Evolutionary conservation across 192 early-diverging fungal species (phyloP), one percentile per base, ranked within the genome.

Genomic region (Backusella morwellensis): DNA sequence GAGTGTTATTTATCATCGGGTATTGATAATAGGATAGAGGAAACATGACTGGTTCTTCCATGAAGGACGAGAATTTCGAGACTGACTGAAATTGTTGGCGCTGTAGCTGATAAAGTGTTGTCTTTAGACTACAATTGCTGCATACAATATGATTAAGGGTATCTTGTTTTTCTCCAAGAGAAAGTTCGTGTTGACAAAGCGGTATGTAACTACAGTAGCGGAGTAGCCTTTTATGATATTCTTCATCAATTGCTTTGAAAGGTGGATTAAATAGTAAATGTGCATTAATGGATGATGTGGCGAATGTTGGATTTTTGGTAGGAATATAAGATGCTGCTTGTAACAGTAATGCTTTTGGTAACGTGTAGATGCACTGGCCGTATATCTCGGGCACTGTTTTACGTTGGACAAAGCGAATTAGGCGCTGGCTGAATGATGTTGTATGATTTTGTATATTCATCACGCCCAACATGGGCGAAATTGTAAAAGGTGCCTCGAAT

Each of bases 321-420:
- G 78, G 78, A 69, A 79, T 73, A 36, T 68, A 79, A 26, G 50
- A 14, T 21, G 78, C 66, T 23, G 78, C 73, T 50, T 79, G 78
- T 11, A 75, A 36, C 26, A 79, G 9, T 15, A 79, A 36, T 23
- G 78, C 35, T 35, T 79, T 79, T 26, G 78, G 78, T 6, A 79
- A 35, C 40, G 68, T 63, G 47, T 72, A 77, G 15, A 42, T 41
- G 70, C 50, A 69, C 56, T 63, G 56, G 21, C 56, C 56, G 59
- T 68, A 68, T 12, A 29, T 42, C 8, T 50, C 41, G 38, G n/a
- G 36, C 35, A n/a, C 17, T 40, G 23, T 77, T 54, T 19, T 56
- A 38, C 75, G 32, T 42, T 40, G 75, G 35, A 77, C 72, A 35
- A 41, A 69, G 1, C 72, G 72, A n/a, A 41, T 42, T 17, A 79